phyloP scores from a whole-genome alignment of 2,329 filamentous ascomycete species.

The Nothophaeocryptopus gaeumannii region DNA sequence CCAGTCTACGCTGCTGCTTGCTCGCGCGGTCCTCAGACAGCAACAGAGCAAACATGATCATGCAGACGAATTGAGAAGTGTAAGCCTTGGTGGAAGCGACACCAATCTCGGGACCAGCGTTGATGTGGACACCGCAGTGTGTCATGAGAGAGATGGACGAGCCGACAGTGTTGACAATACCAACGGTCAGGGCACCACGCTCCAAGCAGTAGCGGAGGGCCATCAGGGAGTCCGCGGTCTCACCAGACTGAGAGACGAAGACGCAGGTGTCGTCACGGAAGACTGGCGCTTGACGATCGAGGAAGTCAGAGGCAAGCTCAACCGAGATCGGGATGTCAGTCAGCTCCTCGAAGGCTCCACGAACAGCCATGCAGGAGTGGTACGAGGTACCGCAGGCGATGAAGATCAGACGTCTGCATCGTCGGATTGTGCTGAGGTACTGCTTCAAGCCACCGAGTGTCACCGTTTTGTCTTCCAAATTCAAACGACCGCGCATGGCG shows the following conservation, averaged over 20 bases:
- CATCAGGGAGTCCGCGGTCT: constrained; percentile 97
- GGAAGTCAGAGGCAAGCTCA: constrained; percentile 95
- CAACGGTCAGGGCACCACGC: constrained; percentile 92
- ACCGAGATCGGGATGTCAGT: constrained; percentile 97
- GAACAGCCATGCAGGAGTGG: constrained; percentile 99
- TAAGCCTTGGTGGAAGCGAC: constrained; percentile 99
- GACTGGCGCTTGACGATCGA: constrained; percentile 92
- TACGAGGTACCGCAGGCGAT: constrained; percentile 98
- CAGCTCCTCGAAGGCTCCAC: constrained; percentile 95
- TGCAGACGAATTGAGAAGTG: constrained; percentile 98
- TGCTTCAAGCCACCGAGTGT: constrained; percentile 93
- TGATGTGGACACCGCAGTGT: constrained; percentile 99
- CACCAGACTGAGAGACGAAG: constrained; percentile 97
- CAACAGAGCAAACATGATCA: constrained; percentile 99
- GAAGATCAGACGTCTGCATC: constrained; percentile 96
- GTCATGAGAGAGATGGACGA: constrained; percentile 98
- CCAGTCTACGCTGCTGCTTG: constrained; percentile 84
- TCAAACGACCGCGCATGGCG: constrained; percentile 98
- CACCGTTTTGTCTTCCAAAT: constrained; percentile 88
- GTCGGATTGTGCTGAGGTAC: constrained; percentile 93
- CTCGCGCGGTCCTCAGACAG: constrained; percentile 94
- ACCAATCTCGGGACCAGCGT: constrained; percentile 97
- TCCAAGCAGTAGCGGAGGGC: constrained; percentile 97
- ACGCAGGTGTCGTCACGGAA: constrained; percentile 99
- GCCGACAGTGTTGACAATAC: constrained; percentile 97